Evolutionary conservation across 1,284 basidiomycete species (phyloP), one percentile per base, ranked within the genome.

Genomic region (Macrocystidia cucumis): DNA sequence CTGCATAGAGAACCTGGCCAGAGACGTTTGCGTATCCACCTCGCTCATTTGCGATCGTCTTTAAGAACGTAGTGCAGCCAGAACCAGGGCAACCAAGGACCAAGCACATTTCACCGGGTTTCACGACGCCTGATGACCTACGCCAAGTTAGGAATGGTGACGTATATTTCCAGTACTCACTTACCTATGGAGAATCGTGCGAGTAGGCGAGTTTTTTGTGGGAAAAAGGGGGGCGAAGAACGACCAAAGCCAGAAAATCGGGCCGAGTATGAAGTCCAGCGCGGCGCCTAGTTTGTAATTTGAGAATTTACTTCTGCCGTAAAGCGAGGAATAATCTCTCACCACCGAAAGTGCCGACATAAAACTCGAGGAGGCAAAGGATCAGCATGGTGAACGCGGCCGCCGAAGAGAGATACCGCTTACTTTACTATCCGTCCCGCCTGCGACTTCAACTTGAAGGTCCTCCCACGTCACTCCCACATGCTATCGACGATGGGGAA

Each of bases 81-180:
- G 83, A 70, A 2, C 82, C 83, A n/a, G 88, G 88, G 33, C 81
- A 77, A 5, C 88, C 88, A 3, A 91, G 66, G n/a, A 90, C 86
- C 8, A 88, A 59, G 48, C 73, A 74, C 69, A 67, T 70, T 52
- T 72, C 64, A 35, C 78, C 72, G 23, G 74, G 74, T 44, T 82
- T 83, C 25, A 91, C 62, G 13, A 80, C 65, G 41, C 90, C 89
- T 7, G 80, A 81, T 37, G 75, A 81, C 41, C 80, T 80, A 22
- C 17, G 20, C 17, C n/a, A n/a, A n/a, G n/a, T 25, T 44, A 50
- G 43, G 13, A 56, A 11, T 4, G 62, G 26, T 44, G 36, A 51
- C 63, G 35, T 40, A 44, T 63, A 44, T 16, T 36, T 29, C 9
- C 5, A 35, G 13, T 14, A 37, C 30, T 25, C 19, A 45, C 50